phyloP scores from a whole-genome alignment of 108 stramenopile species.

The Licmophora abbreviata region DNA sequence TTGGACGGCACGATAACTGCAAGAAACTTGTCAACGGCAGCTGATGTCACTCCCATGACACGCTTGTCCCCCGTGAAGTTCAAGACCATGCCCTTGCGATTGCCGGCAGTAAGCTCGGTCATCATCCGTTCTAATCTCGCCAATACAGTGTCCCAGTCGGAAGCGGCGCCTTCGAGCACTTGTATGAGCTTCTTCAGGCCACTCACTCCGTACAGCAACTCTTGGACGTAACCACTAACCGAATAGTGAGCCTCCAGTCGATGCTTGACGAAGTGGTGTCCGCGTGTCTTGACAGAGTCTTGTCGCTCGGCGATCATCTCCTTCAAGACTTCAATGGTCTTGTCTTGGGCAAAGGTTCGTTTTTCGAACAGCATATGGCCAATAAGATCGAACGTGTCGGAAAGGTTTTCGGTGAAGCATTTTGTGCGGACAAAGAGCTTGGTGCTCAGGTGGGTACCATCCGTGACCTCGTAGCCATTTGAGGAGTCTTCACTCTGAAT shows the following conservation, averaged over 20 bases:
- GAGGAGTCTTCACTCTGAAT: constrained; percentile 27
- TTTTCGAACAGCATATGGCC: constrained; percentile 45
- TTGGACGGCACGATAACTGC: constrained; percentile 25
- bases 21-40: constrained; percentile 41
- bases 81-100: constrained; percentile 64
- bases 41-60: constrained; percentile 32
- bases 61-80: constrained; percentile 77
- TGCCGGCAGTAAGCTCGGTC: constrained; percentile 42
- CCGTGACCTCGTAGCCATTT: constrained; percentile 38
- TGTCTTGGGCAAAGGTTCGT: constrained; percentile 31
- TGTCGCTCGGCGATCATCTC: constrained; percentile 50
- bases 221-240: constrained; percentile 44
- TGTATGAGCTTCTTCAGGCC: constrained; percentile 40
- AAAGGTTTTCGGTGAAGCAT: constrained; percentile 52
- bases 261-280: constrained; percentile 27
- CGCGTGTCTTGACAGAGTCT: constrained; percentile 27
- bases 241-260: constrained; percentile 22
- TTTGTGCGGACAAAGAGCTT: constrained; percentile 58
- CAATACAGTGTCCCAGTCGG: constrained; percentile 59
- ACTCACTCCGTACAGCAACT: constrained; percentile 73
- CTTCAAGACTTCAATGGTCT: constrained; percentile 55
- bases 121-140: constrained; percentile 45
- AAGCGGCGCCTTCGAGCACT: constrained; percentile 50
- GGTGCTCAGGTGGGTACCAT: constrained; percentile 56
- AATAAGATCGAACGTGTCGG: constrained; percentile 62